Evolutionary conservation across 2,329 filamentous ascomycete genomes (phyloP).

Genomic region (Remersonia thermophila): DNA sequence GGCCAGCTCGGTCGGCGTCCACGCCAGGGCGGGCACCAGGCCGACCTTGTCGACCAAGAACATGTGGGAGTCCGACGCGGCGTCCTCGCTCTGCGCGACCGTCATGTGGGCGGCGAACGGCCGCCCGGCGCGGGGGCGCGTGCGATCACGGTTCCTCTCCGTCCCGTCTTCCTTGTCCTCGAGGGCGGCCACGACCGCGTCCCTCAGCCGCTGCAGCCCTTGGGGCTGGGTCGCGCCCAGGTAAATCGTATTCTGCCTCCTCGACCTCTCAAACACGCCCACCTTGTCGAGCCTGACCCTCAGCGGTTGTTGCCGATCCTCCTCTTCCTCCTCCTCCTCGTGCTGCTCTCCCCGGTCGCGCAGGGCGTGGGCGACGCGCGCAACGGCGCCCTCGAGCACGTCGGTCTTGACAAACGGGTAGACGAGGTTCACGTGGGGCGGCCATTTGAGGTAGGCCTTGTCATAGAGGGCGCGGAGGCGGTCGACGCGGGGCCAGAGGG

Average conservation of each 20-base stretch:
- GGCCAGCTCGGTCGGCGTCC: slow-evolving; percentile 35
- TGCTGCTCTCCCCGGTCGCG: too few relatives aligned
- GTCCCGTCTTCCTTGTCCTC: slow-evolving; percentile 24
- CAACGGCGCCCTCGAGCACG: slow-evolving; percentile 30
- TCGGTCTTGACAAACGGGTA: slow-evolving; percentile 50
- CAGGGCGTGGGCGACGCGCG: slow-evolving; percentile 22
- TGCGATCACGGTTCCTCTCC: too few relatives aligned
- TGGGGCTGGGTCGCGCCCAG: slow-evolving; percentile 18
- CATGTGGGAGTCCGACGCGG: slow-evolving; percentile 31
- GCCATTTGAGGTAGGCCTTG: slow-evolving; percentile 48
- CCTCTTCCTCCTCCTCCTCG: too few relatives aligned
- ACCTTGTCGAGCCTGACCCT: slow-evolving; percentile 27
- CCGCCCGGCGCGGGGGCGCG: too few relatives aligned
- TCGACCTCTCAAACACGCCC: slow-evolving; percentile 34
- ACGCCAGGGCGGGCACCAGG: slow-evolving; percentile 35
- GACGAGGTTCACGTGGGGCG: slow-evolving; percentile 52
- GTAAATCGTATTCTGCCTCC: slow-evolving; percentile 38
- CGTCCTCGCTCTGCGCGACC: slow-evolving; percentile 44
- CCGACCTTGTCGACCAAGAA: slow-evolving; percentile 41
- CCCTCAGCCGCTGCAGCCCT: slow-evolving; percentile 24
- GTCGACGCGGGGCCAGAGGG: slow-evolving; percentile 37
- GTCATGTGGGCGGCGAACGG: slow-evolving; percentile 37
- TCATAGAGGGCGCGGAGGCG: slow-evolving; percentile 50
- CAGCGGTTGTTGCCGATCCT: slow-evolving; percentile 1
- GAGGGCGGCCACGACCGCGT: slow-evolving; percentile 25